Conservation (phyloP, 306 rosid species). For the Sesbania bispinosa region DNA sequence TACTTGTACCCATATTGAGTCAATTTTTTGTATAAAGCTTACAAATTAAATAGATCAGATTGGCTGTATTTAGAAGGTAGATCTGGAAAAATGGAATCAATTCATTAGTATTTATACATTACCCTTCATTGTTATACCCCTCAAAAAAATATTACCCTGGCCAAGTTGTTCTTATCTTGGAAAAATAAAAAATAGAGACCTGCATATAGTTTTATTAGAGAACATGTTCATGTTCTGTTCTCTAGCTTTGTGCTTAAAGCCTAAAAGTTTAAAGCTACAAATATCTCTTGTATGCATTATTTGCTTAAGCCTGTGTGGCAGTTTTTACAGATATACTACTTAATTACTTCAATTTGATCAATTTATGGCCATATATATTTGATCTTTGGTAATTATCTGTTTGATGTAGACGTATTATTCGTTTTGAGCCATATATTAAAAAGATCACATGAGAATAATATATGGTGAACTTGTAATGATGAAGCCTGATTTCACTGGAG, state of each 20-base stretch:
- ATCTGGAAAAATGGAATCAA: slow-evolving; percentile 1
- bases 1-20: not conserved
- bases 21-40: not conserved
- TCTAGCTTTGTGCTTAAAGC: not conserved
- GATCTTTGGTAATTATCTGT: slow-evolving; percentile 23
- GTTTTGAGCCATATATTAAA: slow-evolving; percentile 13
- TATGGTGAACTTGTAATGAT: slow-evolving; percentile 13
- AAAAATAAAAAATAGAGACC: not conserved
- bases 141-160: not conserved
- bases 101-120: not conserved
- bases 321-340: not conserved
- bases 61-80: not conserved
- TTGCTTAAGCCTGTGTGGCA: not conserved
- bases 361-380: slow-evolving; percentile 19
- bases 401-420: not conserved
- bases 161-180: slow-evolving; percentile 17
- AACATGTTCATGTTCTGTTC: not conserved
- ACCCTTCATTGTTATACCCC: not conserved
- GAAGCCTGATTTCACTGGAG: slow-evolving; percentile 27
- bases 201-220: not conserved
- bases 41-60: not conserved
- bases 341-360: slow-evolving; percentile 10
- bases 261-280: slow-evolving; percentile 1
- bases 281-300: not conserved
- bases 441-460: not conserved